Base-by-base conservation (phyloP, 1,284 basidiomycete genomes). In the Salmacisia buchloeana region DNA sequence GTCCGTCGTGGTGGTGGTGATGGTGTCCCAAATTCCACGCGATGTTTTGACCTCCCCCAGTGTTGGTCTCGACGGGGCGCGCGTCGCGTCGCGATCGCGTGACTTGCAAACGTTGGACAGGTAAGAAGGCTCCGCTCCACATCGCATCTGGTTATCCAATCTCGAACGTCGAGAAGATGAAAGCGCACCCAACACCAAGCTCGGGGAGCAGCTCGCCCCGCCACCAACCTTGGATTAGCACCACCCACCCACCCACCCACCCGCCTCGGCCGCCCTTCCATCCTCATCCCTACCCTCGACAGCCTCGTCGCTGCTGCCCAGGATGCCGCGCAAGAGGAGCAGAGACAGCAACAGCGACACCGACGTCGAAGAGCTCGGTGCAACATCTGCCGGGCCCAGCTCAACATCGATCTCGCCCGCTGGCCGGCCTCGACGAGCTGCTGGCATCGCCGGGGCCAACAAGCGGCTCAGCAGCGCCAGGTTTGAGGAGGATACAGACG, bases 81-180 rank as follows among this genome's bases (percentile, higher is more conserved):
- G 49, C 49, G 49, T 54, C 49, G 49, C 49, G 49, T 54, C 49
- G 49, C 49, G 49, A n/a, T n/a, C n/a, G n/a, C n/a, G n/a, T n/a
- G n/a, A n/a, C n/a, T n/a, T n/a, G n/a, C n/a, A n/a, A n/a, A n/a
- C n/a, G n/a, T n/a, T n/a, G n/a, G n/a, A n/a, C n/a, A n/a, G n/a
- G n/a, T n/a, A n/a, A n/a, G n/a, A n/a, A n/a, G n/a, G n/a, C n/a
- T n/a, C n/a, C n/a, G n/a, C n/a, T n/a, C n/a, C n/a, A n/a, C n/a
- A n/a, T n/a, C n/a, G n/a, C n/a, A n/a, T n/a, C n/a, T n/a, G n/a
- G n/a, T n/a, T n/a, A n/a, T n/a, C n/a, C n/a, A n/a, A n/a, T n/a
- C n/a, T n/a, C n/a, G n/a, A n/a, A n/a, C n/a, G n/a, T n/a, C n/a
- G n/a, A n/a, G n/a, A n/a, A n/a, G n/a, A n/a, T n/a, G n/a, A n/a